Evolutionary conservation across 2,329 filamentous ascomycete species (phyloP), one percentile per base, ranked within the genome.

Genomic region (Thelonectria blattea): DNA sequence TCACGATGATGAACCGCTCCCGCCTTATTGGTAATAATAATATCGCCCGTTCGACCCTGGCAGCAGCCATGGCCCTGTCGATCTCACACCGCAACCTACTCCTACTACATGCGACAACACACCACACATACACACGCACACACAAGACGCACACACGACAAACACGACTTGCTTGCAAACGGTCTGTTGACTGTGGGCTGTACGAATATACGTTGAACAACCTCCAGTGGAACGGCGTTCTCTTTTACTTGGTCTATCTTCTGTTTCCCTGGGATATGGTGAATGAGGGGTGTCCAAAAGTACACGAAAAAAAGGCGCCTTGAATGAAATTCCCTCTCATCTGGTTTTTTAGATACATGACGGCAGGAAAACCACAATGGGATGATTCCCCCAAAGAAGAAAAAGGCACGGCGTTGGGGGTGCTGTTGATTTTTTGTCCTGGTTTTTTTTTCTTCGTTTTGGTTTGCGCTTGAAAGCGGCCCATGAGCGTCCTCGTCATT

Each of bases 261-360:
- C 46, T 43, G 47, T 59, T 60, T 63, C 39, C 58, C 62, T 56
- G 60, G 50, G 52, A 60, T 60, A 34, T 55, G 39, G 51, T 50
- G 57, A 55, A 69, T 63, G 59, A 59, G 51, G 41, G 62, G 62
- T 65, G 67, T 68, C 53, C 43, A 56, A 68, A 67, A 61, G 49
- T 60, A 71, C 52, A 71, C 64, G 64, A 64, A 52, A 9, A 30
- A 30, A 43, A 54, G 68, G 65, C 65, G 68, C 67, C 65, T 58
- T 52, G 55, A 54, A 68, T 61, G 65, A 48, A 34, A 34, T 58
- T 52, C 41, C 34, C 42, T 52, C 43, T 60, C 52, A 60, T 60
- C 34, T 60, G 49, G 54, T 60, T 57, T 24, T 60, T 65, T 68
- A 70, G 68, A 71, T 68, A 68, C 60, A 70, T 63, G 67, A 70